These are phyloP conservation scores for Naematelia encephala DNA, from an alignment of 768 basidiomycete genomes.

Conservation along the genomic window DNA sequence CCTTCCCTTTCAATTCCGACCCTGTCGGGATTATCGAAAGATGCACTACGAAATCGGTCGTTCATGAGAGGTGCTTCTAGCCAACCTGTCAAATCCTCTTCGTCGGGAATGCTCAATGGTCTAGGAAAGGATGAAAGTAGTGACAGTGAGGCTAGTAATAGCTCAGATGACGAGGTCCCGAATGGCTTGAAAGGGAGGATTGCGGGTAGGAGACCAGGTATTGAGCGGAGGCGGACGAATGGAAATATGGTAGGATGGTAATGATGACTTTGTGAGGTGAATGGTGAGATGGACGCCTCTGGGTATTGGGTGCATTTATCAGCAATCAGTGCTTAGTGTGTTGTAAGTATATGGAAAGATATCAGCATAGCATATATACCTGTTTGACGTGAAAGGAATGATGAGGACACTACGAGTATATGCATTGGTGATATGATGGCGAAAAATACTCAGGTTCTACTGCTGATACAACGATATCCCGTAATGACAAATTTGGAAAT, in stretches of 20 bases:
- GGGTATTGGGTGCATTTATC: too few species aligned
- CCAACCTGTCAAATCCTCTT: constrained; percentile 1
- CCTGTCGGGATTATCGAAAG: constrained; percentile 5
- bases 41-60: neutral
- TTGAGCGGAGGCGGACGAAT: neutral
- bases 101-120: neutral
- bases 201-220: neutral
- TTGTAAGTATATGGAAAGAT: too few species aligned
- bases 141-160: neutral
- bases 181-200: neutral
- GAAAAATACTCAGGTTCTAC: too few species aligned
- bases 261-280: too few species aligned
- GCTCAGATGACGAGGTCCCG: constrained; percentile 2
- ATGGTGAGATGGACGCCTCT: too few species aligned
- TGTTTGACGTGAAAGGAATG: too few species aligned
- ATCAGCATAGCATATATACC: neutral
- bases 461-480: too few species aligned
- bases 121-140: neutral
- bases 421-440: too few species aligned
- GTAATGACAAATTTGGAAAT: too few species aligned
- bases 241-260: neutral
- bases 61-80: neutral
- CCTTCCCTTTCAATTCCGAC: constrained; percentile 3
- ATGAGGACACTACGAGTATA: too few species aligned
- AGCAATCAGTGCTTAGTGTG: too few species aligned